Base-by-base conservation (phyloP, 2,329 filamentous ascomycete species). In the Penicillium sp. region DNA sequence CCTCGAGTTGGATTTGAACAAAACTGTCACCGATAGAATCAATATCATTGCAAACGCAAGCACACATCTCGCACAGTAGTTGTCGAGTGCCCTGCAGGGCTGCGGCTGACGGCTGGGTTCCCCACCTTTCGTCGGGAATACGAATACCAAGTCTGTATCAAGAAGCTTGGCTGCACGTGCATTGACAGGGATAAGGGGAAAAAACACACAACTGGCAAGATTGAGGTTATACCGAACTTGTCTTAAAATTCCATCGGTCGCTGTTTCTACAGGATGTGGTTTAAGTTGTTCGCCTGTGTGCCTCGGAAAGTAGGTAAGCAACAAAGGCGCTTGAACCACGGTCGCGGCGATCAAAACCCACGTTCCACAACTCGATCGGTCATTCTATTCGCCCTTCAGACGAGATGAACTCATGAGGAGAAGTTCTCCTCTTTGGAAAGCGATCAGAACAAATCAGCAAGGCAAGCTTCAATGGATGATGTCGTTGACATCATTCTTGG, bases 391-490 rank as follows among this genome's bases (percentile, higher is more conserved):
- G 45, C 19, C 17, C 46, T 2, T 23, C 23, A 41, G 35, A 13
- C 13, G 15, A 41, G 35, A 41, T 41, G 35, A 41, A 15, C 35
- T 41, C 35, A 41, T 41, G 35, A 13, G 35, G 35, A 17, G 35
- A 41, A 13, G 11, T 41, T 41, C 35, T 41, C 35, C 35, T 17
- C 35, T 41, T 41, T 41, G 46, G 19, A 26, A 48, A 48, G 17
- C 45, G 45, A 21, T 23, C 19, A 15, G 17, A 41, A 26, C 54
- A 19, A 56, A 56, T 56, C 45, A 56, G 31, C n/a, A 35, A 38
- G 11, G 45, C n/a, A 35, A 26, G 17, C 13, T 38, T 15, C 15
- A 7, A 4, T 23, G 13, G 30, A 56, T 56, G 54, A 56, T 49
- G 45, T 19, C 21, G 30, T 49, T 48, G 9, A 49, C 45, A 19